A percentile compares a stretch with the other conserved stretches of the same genome.
Conservation (phyloP, 768 basidiomycete genomes). For the Mycena capillaripes region DNA sequence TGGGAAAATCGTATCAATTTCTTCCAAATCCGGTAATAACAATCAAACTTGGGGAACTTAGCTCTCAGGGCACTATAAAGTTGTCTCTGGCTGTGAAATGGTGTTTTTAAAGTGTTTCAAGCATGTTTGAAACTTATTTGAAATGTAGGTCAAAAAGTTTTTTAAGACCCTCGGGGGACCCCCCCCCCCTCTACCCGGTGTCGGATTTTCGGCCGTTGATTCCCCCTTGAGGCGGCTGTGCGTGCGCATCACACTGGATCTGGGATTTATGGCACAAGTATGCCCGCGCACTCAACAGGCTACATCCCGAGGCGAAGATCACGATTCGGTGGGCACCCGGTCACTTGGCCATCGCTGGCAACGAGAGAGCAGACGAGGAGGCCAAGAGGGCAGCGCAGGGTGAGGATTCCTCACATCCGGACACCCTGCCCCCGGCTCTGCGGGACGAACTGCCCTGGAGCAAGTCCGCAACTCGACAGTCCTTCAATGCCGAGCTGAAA, state of each 20-base stretch:
- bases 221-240: no score
- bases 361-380: constrained; percentile 36
- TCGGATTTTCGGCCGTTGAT: no score
- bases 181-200: no score
- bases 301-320: background rate
- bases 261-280: background rate
- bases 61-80: no score
- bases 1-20: no score
- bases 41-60: no score
- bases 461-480: background rate
- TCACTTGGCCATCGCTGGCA: constrained; percentile 35
- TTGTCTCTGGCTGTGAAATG: no score
- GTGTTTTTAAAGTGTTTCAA: no score
- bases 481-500: constrained; percentile 5
- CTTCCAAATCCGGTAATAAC: no score
- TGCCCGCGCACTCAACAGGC: background rate
- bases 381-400: constrained; percentile 35
- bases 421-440: background rate
- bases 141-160: no score
- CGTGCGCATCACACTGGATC: background rate
- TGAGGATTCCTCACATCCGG: background rate
- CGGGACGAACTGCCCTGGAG: background rate
- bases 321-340: constrained; percentile 38
- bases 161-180: no score
- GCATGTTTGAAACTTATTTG: no score